Percentiles rank a stretch among this genome's conserved stretches.
Conservation (phyloP, 208 protist species). For the Sergeia podlipaevii region DNA sequence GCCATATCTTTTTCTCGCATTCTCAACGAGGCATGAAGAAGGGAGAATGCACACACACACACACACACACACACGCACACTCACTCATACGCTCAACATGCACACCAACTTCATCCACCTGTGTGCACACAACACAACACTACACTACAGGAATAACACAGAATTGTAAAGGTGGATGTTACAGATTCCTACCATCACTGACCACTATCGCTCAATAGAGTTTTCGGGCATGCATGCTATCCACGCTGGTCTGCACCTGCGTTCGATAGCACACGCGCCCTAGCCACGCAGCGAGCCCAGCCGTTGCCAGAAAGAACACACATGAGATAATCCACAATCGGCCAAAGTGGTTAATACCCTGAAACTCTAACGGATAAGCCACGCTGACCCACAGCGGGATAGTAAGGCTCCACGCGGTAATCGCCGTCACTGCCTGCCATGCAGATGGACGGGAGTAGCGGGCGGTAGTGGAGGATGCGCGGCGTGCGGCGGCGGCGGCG, state of each 20-base stretch:
- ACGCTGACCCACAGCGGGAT: constrained; percentile 79
- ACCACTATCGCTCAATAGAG: too few relatives aligned
- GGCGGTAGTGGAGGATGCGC: not conserved
- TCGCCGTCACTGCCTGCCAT: constrained; percentile 13
- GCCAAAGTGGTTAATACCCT: constrained; percentile 73
- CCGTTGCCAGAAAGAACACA: constrained; percentile 84
- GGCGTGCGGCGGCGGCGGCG: constrained; percentile 2
- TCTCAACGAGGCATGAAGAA: too few relatives aligned
- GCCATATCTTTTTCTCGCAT: too few relatives aligned
- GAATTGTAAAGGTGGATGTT: too few relatives aligned
- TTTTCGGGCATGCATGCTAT: too few relatives aligned
- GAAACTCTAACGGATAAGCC: constrained; percentile 84
- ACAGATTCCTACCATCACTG: too few relatives aligned
- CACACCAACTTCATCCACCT: too few relatives aligned
- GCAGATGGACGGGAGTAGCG: constrained; percentile 15
- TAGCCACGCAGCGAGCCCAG: constrained; percentile 56
- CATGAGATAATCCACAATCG: constrained; percentile 75
- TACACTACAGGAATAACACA: too few relatives aligned
- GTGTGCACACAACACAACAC: too few relatives aligned
- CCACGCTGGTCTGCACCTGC: constrained; percentile 20
- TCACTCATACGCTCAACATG: too few relatives aligned
- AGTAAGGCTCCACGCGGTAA: constrained; percentile 53
- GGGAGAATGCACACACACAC: too few relatives aligned
- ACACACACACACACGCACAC: too few relatives aligned
- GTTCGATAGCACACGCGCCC: constrained; percentile 39